Evolutionary conservation across 805 yeast species (phyloP), one percentile per base, ranked within the genome.

Genomic region (Jamesozyma lodderae): DNA sequence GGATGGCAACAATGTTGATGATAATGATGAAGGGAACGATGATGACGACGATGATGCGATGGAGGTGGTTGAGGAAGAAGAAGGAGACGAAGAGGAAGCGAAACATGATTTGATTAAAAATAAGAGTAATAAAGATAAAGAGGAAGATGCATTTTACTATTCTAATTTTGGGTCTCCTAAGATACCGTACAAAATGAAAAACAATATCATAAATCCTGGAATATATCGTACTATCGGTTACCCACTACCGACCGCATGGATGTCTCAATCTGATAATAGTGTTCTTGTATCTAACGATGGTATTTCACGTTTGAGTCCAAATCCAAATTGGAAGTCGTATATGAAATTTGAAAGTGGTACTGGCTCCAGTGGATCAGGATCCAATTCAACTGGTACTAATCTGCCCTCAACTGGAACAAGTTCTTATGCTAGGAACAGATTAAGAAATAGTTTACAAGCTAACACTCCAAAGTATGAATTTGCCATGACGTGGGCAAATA

Each of bases 211-310:
- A 7, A 41, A 44, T 10, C 35, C 48, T 6, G 54, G 54, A 19
- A 36, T 59, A 13, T 59, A 57, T 31, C 44, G 42, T 15, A 42
- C 48, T 31, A 40, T 59, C 6, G 54, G 51, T 9, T 59, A 56
- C 40, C 47, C 45, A 8, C 41, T 59, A 31, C 63, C 63, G 2
- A 51, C 48, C 26, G 40, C 41, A 18, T 59, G 63, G 63, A 29
- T 46, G 6, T 16, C 42, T 9, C 60, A 50, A 37, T 34, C 57
- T 2, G 50, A 47, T 24, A 52, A 54, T 27, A 43, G 55, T 24
- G 38, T 57, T 9, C 15, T 42, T 5, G 28, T 55, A 14, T 53
- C 63, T 20, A 40, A 41, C 9, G 62, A 59, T 47, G 62, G 60
- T 4, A 41, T 54, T 8, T 37, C 43, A 13, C 37, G 37, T 13